Conservation (phyloP, 2,329 filamentous ascomycete genomes). For the Aspergillus terreus region DNA sequence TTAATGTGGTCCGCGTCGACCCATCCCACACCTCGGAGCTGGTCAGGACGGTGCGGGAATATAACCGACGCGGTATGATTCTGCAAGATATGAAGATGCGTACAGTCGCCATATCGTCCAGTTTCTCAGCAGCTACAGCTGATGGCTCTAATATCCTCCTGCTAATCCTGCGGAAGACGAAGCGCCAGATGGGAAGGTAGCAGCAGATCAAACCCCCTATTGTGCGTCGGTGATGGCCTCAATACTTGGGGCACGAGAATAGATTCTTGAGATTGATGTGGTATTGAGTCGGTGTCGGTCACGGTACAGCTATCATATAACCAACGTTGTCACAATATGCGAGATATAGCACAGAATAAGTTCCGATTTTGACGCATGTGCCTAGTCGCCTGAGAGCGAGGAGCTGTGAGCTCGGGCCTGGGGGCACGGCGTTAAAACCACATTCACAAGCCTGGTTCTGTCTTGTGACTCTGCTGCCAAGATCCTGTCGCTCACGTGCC, state of each 20-base stretch:
- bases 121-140: not conserved
- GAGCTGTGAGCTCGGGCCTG: constrained; percentile 1
- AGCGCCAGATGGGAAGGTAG: not conserved
- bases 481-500: not conserved
- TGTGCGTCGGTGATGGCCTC: not conserved
- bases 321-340: not conserved
- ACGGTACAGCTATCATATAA: constrained; percentile 1
- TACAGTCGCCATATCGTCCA: not conserved
- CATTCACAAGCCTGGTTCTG: not conserved
- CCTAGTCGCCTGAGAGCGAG: not conserved
- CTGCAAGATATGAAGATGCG: not conserved
- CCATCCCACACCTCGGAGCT: not conserved
- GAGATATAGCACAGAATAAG: not conserved
- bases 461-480: constrained; percentile 1
- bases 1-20: not conserved
- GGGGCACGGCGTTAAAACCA: not conserved
- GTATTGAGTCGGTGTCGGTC: not conserved
- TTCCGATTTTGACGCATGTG: not conserved
- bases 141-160: not conserved
- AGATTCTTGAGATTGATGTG: not conserved
- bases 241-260: not conserved
- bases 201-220: not conserved
- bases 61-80: not conserved
- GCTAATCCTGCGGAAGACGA: not conserved
- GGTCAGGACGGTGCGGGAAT: not conserved